These are phyloP conservation scores for Suillus fuscotomentosus DNA, from an alignment of 768 basidiomycete genomes.

Conservation along the genomic window DNA sequence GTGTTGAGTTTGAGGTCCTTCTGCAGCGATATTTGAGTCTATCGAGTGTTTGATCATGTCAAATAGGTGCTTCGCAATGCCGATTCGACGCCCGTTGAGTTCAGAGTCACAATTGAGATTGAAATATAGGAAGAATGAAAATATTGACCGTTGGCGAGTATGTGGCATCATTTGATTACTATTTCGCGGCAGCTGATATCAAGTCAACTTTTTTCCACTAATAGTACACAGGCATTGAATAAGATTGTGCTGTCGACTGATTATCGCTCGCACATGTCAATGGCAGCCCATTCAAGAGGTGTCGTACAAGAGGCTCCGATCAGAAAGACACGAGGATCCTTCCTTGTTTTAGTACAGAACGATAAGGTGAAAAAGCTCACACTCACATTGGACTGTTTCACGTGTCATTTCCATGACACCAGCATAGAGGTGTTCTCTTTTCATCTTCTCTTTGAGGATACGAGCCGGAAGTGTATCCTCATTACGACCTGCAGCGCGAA, in stretches of 20 bases:
- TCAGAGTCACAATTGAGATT: slow-evolving; percentile 97
- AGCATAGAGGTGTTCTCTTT: not conserved
- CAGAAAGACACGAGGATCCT: not conserved
- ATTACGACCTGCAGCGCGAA: slow-evolving; percentile 4
- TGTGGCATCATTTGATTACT: not conserved
- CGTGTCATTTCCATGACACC: not conserved
- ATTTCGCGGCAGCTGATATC: too few relatives aligned
- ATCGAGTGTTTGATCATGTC: slow-evolving; percentile 88
- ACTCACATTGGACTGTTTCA: not conserved
- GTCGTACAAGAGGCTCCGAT: not conserved
- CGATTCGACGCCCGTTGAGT: slow-evolving; percentile 62
- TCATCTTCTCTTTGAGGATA: not conserved
- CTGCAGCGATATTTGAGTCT: slow-evolving; percentile 87
- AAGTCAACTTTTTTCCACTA: slow-evolving; percentile 63
- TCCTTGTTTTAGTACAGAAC: not conserved
- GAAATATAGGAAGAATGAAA: slow-evolving; percentile 89
- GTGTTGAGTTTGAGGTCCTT: slow-evolving; percentile 95
- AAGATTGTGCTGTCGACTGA: not conserved
- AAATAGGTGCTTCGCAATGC: slow-evolving; percentile 98
- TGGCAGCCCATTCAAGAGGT: not conserved
- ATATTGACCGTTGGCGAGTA: not conserved
- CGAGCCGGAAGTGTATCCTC: not conserved
- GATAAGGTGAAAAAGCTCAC: not conserved
- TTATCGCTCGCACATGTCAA: not conserved
- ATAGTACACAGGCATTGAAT: slow-evolving; percentile 71